Conservation (phyloP, 352 stramenopile genomes). For the Phytophthora ramorum region DNA sequence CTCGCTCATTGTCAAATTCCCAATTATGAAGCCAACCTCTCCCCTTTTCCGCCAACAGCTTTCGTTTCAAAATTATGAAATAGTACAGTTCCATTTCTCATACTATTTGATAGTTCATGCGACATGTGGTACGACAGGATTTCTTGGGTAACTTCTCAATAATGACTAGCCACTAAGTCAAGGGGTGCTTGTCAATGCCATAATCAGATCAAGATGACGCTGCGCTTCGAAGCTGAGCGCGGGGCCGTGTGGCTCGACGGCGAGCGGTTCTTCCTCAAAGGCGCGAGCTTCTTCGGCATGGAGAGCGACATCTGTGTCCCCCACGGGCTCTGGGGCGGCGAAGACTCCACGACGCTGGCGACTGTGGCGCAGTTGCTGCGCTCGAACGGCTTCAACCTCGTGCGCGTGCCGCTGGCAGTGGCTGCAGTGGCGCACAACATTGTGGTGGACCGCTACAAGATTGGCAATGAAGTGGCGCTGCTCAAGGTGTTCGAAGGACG, state of each 20-base stretch:
- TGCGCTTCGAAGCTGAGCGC: slow-evolving; percentile 41
- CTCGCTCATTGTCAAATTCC: slow-evolving; percentile 34
- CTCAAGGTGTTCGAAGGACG: slow-evolving; percentile 35
- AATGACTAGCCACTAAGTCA: too few relatives aligned
- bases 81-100: background rate
- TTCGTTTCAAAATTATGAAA: slow-evolving; percentile 15
- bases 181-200: background rate
- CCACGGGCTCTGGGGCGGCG: slow-evolving; percentile 68
- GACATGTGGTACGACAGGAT: background rate
- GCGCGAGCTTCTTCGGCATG: slow-evolving; percentile 70
- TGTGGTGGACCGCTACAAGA: slow-evolving; percentile 44
- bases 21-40: slow-evolving; percentile 23
- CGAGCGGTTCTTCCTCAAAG: slow-evolving; percentile 56
- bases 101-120: background rate
- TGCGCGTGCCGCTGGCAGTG: slow-evolving; percentile 59
- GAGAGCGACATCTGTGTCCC: slow-evolving; percentile 66
- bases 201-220: slow-evolving; percentile 22
- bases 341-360: slow-evolving; percentile 53
- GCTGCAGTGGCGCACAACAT: slow-evolving; percentile 49
- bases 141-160: too few relatives aligned
- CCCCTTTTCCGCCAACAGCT: slow-evolving; percentile 22
- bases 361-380: slow-evolving; percentile 43
- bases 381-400: slow-evolving; percentile 56
- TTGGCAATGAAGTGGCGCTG: slow-evolving; percentile 49
- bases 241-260: slow-evolving; percentile 47